Base-by-base conservation (phyloP, 2,329 filamentous ascomycete genomes). In the Xylariaceae sp. region DNA sequence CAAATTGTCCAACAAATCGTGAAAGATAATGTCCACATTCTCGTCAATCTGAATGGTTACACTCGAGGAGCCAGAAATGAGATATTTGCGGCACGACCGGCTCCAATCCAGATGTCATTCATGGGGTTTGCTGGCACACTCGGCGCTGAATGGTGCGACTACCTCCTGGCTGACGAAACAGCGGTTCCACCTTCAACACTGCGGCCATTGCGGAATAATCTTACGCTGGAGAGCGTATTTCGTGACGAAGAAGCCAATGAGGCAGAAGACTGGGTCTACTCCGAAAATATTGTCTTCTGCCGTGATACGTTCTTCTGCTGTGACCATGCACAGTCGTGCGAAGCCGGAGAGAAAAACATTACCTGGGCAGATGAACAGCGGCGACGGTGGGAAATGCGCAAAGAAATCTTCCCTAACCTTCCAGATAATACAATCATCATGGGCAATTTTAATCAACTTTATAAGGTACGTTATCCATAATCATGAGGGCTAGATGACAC, bases 61-160 rank as follows among this genome's bases (percentile, higher is more conserved):
- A 99, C 94, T 0, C 82, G 94, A 51, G 94, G 94, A 32, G 94
- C 94, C n/a, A 84, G 91, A 29, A 99, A 99, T 64, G 94, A 99
- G 68, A 87, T 99, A 3, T 99, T 99, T 70, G 94, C 94, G 27
- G 94, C 94, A 27, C 84, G 95, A 30, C 90, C 94, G 12, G 91
- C 91, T 2, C 94, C 94, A 0, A 90, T 99, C 43, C 94, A 99
- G 62, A 99, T 99, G 94, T 96, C 94, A 0, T 99, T 99, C 67
- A 99, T 99, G 94, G 94, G 94, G 0, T 99, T 99, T 68, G 94
- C 94, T 0, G 94, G 94, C 7, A 96, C 92, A 0, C 76, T 99
- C 1, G 94, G 94, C 4, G 94, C 94, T 2, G 94, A 99, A 68
- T 99, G 94, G 94, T 99, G 94, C 64, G 94, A 99, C 69, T 99